Percentiles rank a stretch among this genome's conserved stretches.
Evolutionary conservation across 805 yeast genomes (phyloP).

Genomic region (Wickerhamomyces bisporus): DNA sequence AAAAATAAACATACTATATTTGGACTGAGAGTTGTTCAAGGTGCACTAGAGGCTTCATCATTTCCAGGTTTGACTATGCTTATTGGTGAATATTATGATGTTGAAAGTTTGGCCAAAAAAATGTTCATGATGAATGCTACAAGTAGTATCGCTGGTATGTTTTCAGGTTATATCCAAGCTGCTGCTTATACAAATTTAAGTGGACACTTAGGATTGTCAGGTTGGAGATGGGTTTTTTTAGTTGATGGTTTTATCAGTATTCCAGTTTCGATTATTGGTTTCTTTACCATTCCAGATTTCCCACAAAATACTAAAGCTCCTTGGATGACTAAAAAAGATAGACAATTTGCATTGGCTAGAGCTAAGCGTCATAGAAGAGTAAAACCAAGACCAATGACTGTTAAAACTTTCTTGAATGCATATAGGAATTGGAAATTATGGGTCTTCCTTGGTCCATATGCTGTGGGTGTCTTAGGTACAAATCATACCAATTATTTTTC

Average conservation of each 20-base stretch:
- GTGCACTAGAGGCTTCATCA: slow-evolving; percentile 8
- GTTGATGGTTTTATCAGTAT: slow-evolving; percentile 43
- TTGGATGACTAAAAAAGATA: slow-evolving; percentile 8
- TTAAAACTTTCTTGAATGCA: slow-evolving; percentile 56
- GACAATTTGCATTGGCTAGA: slow-evolving; percentile 21
- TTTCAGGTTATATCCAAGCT: slow-evolving; percentile 38
- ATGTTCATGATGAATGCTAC: slow-evolving; percentile 12
- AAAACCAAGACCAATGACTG: slow-evolving; percentile 46
- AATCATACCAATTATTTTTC: not conserved
- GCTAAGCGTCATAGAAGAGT: slow-evolving; percentile 40
- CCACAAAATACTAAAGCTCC: slow-evolving; percentile 7
- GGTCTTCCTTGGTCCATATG: slow-evolving; percentile 3
- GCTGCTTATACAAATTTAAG: slow-evolving; percentile 33
- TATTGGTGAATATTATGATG: slow-evolving; percentile 9
- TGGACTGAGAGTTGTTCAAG: slow-evolving; percentile 10
- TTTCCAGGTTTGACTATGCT: slow-evolving; percentile 9
- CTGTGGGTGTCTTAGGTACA: slow-evolving; percentile 1
- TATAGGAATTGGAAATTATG: slow-evolving; percentile 45
- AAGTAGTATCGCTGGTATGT: slow-evolving; percentile 8
- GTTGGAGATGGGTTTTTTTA: slow-evolving; percentile 49
- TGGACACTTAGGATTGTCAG: slow-evolving; percentile 33
- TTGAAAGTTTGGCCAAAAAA: slow-evolving; percentile 5
- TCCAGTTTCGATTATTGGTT: slow-evolving; percentile 42
- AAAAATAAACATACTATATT: slow-evolving; percentile 3
- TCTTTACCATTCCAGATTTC: slow-evolving; percentile 36